Conservation (phyloP, 192 early-diverging fungal genomes). For the Mortierella alpina region DNA sequence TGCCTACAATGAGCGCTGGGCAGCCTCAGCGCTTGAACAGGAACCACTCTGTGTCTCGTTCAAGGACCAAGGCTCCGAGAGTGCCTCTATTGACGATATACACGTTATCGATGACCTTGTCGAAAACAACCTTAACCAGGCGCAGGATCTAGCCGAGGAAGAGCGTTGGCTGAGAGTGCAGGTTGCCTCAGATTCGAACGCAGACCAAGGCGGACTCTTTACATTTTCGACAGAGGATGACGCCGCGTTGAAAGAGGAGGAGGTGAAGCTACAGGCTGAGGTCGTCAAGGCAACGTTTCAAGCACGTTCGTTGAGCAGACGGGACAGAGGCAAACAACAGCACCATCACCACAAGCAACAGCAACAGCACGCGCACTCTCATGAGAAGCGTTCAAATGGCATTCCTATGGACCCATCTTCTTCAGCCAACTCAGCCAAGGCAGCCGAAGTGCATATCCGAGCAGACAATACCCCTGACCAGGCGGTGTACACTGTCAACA, state of each 20-base stretch:
- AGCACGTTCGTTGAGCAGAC: slow-evolving; percentile 14
- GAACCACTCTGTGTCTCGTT: slow-evolving; percentile 41
- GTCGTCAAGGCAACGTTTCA: slow-evolving; percentile 8
- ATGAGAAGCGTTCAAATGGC: neutral
- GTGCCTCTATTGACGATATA: slow-evolving; percentile 17
- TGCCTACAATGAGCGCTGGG: slow-evolving; percentile 21
- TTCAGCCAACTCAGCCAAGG: neutral
- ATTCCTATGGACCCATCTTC: no score
- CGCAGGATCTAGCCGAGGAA: slow-evolving; percentile 10
- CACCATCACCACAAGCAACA: slow-evolving; percentile 33
- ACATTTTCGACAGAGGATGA: neutral
- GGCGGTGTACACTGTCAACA: slow-evolving; percentile 10
- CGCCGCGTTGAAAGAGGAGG: neutral
- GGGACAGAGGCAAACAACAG: slow-evolving; percentile 30
- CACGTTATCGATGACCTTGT: slow-evolving; percentile 16
- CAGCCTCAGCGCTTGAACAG: slow-evolving; percentile 6
- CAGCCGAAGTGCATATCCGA: neutral
- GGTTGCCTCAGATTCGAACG: neutral
- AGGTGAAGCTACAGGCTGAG: neutral
- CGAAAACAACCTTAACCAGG: neutral
- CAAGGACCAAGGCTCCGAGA: slow-evolving; percentile 9
- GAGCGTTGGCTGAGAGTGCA: slow-evolving; percentile 14
- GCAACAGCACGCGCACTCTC: neutral
- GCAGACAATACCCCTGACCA: slow-evolving; percentile 10
- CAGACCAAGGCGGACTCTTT: slow-evolving; percentile 12